Conservation (phyloP, 306 rosid species). For the Cucurbita ficifolia region DNA sequence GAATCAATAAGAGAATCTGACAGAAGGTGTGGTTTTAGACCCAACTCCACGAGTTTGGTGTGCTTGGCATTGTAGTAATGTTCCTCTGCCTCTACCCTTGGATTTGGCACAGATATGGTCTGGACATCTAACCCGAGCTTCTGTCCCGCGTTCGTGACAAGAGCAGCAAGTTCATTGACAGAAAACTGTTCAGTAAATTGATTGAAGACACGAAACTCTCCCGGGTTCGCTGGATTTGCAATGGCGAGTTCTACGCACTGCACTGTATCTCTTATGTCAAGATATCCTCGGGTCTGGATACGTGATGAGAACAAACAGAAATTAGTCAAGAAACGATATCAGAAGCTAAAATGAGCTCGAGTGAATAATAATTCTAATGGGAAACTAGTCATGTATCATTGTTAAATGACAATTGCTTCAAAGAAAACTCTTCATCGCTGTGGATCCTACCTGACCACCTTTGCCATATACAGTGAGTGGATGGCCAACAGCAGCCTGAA, state of each 20-base stretch:
- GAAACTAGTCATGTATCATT: background rate
- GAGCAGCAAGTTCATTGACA: conserved; percentile 67
- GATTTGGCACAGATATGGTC: conserved; percentile 76
- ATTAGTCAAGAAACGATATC: background rate
- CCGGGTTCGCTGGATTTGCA: conserved; percentile 69
- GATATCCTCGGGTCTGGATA: conserved; percentile 83
- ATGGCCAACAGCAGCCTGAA: conserved; percentile 95
- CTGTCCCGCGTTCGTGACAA: conserved; percentile 66
- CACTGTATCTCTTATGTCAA: conserved; percentile 93
- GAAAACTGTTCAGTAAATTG: conserved; percentile 92
- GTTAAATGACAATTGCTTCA: background rate
- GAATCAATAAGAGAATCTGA: conserved; percentile 94
- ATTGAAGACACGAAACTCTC: conserved; percentile 88
- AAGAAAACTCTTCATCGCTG: background rate
- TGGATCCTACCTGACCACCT: conserved; percentile 86
- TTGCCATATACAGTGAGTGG: conserved; percentile 97
- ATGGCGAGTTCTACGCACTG: conserved; percentile 93
- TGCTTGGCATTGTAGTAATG: conserved; percentile 94
- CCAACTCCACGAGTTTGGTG: conserved; percentile 81
- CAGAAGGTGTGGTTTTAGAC: conserved; percentile 75
- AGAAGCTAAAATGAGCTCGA: background rate
- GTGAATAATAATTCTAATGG: background rate
- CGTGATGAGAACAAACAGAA: background rate
- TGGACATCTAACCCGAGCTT: conserved; percentile 69
- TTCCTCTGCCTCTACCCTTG: conserved; percentile 93